Percentiles rank a stretch among this genome's conserved stretches.
Evolutionary conservation across 305 asterid genomes (phyloP).

Genomic region (Solanum aculeatissimum): DNA sequence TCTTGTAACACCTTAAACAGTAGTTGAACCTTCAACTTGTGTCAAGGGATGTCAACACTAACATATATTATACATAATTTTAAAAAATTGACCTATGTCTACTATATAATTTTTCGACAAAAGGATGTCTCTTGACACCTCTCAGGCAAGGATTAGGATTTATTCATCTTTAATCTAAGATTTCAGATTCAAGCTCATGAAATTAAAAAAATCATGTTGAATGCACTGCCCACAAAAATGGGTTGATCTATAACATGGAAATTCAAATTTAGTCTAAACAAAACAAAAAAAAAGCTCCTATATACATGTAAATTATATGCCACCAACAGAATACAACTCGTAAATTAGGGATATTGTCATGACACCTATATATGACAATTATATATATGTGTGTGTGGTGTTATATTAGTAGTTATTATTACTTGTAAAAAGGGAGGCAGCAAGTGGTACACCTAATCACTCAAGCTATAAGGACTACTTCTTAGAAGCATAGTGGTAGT

Average conservation of each 20-base stretch:
- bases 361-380: neutral
- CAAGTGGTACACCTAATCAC: slow-evolving; percentile 23
- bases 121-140: neutral
- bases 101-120: neutral
- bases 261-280: neutral
- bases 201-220: neutral
- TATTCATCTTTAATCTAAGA: neutral
- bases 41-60: neutral
- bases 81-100: neutral
- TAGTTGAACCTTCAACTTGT: neutral
- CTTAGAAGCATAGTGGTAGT: neutral
- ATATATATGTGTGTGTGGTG: neutral
- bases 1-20: neutral
- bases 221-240: fast-evolving
- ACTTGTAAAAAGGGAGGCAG: neutral
- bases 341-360: neutral
- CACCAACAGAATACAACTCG: neutral
- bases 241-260: neutral
- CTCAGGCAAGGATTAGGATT: neutral
- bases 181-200: neutral
- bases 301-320: neutral
- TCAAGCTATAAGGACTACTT: neutral
- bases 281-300: neutral
- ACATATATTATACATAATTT: too few relatives aligned
- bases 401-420: neutral